Base-by-base conservation (phyloP, 2,329 filamentous ascomycete genomes). In the Talaromyces sp. region DNA sequence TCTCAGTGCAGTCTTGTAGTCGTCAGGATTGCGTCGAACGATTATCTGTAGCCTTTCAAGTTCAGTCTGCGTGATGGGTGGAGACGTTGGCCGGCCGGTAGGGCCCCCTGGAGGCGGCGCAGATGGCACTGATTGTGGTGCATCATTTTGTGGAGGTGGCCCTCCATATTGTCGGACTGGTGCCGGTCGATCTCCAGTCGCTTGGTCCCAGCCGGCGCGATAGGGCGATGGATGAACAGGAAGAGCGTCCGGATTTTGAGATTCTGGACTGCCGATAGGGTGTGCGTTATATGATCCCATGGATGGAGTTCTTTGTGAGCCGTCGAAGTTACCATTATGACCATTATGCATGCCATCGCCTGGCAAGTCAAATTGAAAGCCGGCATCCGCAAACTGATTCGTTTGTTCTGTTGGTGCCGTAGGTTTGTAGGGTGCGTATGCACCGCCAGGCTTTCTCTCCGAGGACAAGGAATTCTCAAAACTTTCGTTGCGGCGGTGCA, bases 61-160 rank as follows among this genome's bases (percentile, higher is more conserved):
- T 74, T 96, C 91, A 50, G 90, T 87, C 2, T 85, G 80, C 0
- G 93, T 97, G 3, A 98, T 89, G 0, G 89, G 90, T 2, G 80
- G 69, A 43, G 68, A 75, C n/a, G 54, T 68, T 71, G 72, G 68
- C 68, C 75, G 63, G 11, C 67, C 69, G 67, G 69, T 75, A 63
- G 27, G 57, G 3, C 31, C 50, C 27, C 16, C 64, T 39, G 66
- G 41, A 43, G 59, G 52, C 5, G 62, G 60, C 3, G 43, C 62
- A 61, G 60, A 66, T 62, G 70, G 71, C 9, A 77, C 72, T 33
- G 71, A 73, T 47, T 45, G 65, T 22, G 59, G 47, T 7, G 56
- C 27, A 65, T 72, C 71, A 31, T 77, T 79, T 66, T 73, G 78
- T 60, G 73, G 79, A 62, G 76, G 65, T 2, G 71, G 63, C 33